Base-by-base conservation (phyloP, 1,139 yeast species). In the Candida sanyaensis region DNA sequence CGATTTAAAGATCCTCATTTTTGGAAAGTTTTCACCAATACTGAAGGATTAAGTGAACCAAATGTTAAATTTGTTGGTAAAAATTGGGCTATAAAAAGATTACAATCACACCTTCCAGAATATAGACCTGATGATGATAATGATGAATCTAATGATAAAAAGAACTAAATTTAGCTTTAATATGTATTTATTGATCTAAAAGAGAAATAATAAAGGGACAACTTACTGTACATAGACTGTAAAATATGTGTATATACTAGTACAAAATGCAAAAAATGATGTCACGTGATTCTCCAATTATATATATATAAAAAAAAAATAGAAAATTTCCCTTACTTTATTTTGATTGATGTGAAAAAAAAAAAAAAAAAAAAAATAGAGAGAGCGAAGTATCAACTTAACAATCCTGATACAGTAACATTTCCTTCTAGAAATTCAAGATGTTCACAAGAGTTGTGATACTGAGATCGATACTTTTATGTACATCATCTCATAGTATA, bases 81-180 rank as follows among this genome's bases (percentile, higher is more conserved):
- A 59, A 87, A 87, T 60, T 87, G 95, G 93, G 96, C 96, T 2
- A 78, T 86, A 24, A 81, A 79, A 62, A 74, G 89, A 56, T 74
- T 84, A 41, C 95, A 86, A 60, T 72, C 73, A 44, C 81, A 80
- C 55, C 71, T 84, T 43, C 75, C 78, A 1, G 79, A 75, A 42
- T 71, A 60, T 50, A 63, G 64, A 28, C 51, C 55, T 2, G 50
- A 50, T 29, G 49, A 48, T 33, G 46, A 37, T 13, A 29, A 38
- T 27, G 28, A 30, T 29, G 31, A 37, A 12, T 10, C 30, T 23
- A 34, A 12, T 28, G 23, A 31, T 12, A 24, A 41, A 34, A 34
- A 11, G 13, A 34, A 34, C n/a, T 33, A 21, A 27, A 34, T 17
- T 3, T 17, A 17, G 3, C 3, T 17, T 2, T 17, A 17, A 17